These are phyloP conservation scores for Mytilinidion resinicola DNA, from an alignment of 495 filamentous ascomycete genomes.

Conservation along the genomic window DNA sequence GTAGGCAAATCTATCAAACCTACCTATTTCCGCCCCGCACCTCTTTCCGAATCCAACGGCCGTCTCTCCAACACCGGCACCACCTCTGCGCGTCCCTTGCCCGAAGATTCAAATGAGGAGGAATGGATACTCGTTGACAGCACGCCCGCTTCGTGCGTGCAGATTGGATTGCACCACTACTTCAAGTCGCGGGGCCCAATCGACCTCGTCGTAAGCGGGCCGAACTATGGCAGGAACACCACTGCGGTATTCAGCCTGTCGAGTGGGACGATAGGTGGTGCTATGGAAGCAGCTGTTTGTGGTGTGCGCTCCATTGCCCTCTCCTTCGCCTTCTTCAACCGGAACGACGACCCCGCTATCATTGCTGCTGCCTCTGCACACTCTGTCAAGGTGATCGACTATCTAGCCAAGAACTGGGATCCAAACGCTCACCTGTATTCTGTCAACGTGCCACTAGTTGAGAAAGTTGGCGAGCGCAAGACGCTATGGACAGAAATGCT, in stretches of 20 bases:
- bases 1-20: conserved; percentile 79
- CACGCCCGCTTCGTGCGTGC: conserved; percentile 80
- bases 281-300: conserved; percentile 87
- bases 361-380: conserved; percentile 67
- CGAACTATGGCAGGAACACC: conserved; percentile 92
- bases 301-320: conserved; percentile 71
- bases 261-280: conserved; percentile 83
- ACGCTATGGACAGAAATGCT: conserved; percentile 75
- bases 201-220: conserved; percentile 82
- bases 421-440: conserved; percentile 71
- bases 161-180: conserved; percentile 83
- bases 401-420: conserved; percentile 69
- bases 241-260: conserved; percentile 88
- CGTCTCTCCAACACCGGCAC: conserved; percentile 59
- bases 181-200: conserved; percentile 71
- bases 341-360: conserved; percentile 70
- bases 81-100: conserved; percentile 49
- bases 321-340: conserved; percentile 77
- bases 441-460: conserved; percentile 78
- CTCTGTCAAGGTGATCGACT: conserved; percentile 67
- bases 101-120: conserved; percentile 52
- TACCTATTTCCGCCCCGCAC: conserved; percentile 70
- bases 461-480: conserved; percentile 59
- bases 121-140: conserved; percentile 92
- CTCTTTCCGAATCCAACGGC: conserved; percentile 43